These are phyloP conservation scores for Biscogniauxia mediterranea DNA, from an alignment of 2,329 filamentous ascomycete species.

Conservation along the genomic window DNA sequence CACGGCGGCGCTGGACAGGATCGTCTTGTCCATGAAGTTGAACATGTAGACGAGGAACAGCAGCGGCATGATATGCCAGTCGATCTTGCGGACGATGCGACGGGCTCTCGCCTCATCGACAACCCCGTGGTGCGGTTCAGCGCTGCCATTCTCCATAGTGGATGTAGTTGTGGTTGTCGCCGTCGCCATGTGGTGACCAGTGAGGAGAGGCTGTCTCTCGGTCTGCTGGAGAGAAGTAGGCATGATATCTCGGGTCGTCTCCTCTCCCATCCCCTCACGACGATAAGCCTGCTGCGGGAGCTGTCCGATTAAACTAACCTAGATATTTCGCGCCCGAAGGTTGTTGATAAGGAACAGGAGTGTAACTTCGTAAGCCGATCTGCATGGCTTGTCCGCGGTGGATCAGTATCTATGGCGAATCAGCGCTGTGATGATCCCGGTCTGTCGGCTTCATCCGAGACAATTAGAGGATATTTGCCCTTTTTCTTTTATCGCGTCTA, in stretches of 20 bases:
- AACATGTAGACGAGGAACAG: conserved; percentile 58
- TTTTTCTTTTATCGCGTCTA: too few species aligned
- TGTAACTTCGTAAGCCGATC: neutral
- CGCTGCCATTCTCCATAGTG: neutral
- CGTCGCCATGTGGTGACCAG: neutral
- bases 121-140: neutral
- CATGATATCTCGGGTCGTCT: neutral
- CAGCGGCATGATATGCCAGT: conserved; percentile 52
- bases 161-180: neutral
- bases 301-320: neutral
- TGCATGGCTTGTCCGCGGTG: neutral
- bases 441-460: neutral
- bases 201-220: neutral
- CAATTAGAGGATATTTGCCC: neutral
- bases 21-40: conserved; percentile 62
- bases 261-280: neutral
- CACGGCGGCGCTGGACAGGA: conserved; percentile 54
- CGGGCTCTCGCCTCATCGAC: conserved; percentile 16
- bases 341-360: neutral
- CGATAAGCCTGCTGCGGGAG: neutral
- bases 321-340: neutral
- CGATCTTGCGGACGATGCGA: conserved; percentile 53
- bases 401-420: neutral
- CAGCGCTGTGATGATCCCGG: neutral
- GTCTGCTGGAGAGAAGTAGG: neutral